Evolutionary conservation across 192 early-diverging fungal species (phyloP).

Genomic region (Backusella tarrabulga): DNA sequence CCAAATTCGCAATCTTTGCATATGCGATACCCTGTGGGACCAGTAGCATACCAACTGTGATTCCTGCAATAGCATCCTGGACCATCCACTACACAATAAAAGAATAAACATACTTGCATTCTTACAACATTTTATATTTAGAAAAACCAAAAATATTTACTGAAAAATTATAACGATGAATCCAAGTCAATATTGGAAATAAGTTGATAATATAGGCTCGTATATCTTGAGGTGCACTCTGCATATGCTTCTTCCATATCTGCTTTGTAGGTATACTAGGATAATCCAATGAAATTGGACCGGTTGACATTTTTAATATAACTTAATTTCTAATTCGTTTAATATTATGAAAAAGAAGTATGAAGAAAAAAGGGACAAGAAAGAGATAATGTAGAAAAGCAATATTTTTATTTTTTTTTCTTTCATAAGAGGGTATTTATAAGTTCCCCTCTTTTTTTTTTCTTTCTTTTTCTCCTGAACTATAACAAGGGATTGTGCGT

Average conservation of each 20-base stretch:
- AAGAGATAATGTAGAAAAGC: neutral
- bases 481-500: neutral
- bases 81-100: constrained; percentile 48
- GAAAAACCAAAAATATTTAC: neutral
- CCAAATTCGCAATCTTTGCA: constrained; percentile 71
- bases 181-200: constrained; percentile 35
- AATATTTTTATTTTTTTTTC: neutral
- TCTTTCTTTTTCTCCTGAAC: neutral
- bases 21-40: constrained; percentile 78
- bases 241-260: constrained; percentile 1
- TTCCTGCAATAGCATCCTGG: constrained; percentile 66
- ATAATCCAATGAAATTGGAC: neutral
- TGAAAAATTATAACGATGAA: constrained; percentile 29
- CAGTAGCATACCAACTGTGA: constrained; percentile 74
- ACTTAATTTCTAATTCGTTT: neutral
- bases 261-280: constrained; percentile 1
- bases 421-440: neutral
- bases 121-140: neutral
- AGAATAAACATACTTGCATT: neutral
- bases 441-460: neutral
- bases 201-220: constrained; percentile 15
- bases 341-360: neutral
- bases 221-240: neutral
- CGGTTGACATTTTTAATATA: neutral
- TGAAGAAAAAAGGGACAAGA: too few relatives aligned